Percentiles rank a stretch among this genome's conserved stretches.
phyloP scores from a whole-genome alignment of 2,329 filamentous ascomycete species.

The Penicillium sp. region DNA sequence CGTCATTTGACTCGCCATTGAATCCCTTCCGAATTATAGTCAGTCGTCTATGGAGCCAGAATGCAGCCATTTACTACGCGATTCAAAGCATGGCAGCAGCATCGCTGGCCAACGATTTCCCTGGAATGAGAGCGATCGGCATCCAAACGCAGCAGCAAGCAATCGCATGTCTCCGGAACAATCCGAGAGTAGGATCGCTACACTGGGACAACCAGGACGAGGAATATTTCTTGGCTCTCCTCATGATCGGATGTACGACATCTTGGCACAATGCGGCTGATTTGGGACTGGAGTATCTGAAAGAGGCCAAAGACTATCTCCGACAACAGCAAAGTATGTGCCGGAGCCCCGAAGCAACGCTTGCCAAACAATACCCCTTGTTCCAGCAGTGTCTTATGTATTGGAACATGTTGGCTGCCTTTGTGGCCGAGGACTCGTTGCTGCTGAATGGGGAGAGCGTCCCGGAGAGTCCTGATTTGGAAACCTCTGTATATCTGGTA shows the following conservation, averaged over 20 bases:
- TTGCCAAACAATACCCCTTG: constrained; percentile 22
- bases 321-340: constrained; percentile 14
- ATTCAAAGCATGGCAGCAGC: constrained; percentile 26
- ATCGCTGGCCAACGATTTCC: constrained; percentile 23
- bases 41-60: constrained; percentile 22
- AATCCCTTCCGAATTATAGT: constrained; percentile 21
- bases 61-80: constrained; percentile 23
- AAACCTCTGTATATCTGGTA: constrained; percentile 20
- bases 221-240: constrained; percentile 20
- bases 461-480: constrained; percentile 10
- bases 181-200: constrained; percentile 10
- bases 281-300: constrained; percentile 19
- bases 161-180: constrained; percentile 20
- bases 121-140: constrained; percentile 20
- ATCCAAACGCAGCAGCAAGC: constrained; percentile 24
- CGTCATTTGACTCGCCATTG: constrained; percentile 22
- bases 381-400: constrained; percentile 22
- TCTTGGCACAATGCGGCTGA: constrained; percentile 21
- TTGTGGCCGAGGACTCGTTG: constrained; percentile 20
- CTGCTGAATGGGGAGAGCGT: constrained; percentile 17
- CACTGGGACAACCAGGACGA: constrained; percentile 19
- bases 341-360: constrained; percentile 13
- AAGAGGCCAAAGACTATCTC: constrained; percentile 22
- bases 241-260: constrained; percentile 22
- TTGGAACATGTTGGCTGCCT: constrained; percentile 23